phyloP scores from a whole-genome alignment of 805 yeast genomes.

The Saccharomycopsis microspora region DNA sequence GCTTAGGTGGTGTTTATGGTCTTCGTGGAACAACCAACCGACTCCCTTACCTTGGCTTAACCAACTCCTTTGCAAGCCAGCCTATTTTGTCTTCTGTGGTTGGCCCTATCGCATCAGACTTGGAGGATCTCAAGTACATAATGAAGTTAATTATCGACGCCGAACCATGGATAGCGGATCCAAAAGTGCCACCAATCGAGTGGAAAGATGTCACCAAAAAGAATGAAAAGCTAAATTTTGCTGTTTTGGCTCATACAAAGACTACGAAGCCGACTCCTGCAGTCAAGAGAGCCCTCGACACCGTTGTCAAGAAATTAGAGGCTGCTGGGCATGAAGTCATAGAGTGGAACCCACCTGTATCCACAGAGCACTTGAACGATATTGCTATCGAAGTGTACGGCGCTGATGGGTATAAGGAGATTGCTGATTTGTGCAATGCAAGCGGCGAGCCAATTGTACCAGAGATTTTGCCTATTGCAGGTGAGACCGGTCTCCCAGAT shows the following conservation, averaged over 20 bases:
- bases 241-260: conserved; percentile 34
- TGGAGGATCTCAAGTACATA: conserved; percentile 24
- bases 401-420: conserved; percentile 27
- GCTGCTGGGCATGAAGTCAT: conserved; percentile 31
- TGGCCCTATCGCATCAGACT: conserved; percentile 24
- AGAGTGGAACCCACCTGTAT: conserved; percentile 29
- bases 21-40: conserved; percentile 51
- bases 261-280: conserved; percentile 45
- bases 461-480: conserved; percentile 21
- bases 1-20: conserved; percentile 52
- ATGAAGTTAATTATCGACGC: conserved; percentile 27
- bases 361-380: conserved; percentile 19
- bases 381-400: conserved; percentile 22
- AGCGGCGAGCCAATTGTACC: conserved; percentile 26
- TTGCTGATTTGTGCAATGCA: conserved; percentile 20
- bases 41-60: conserved; percentile 23
- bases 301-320: conserved; percentile 19
- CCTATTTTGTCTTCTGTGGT: conserved; percentile 24
- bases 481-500: conserved; percentile 3
- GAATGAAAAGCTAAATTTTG: conserved; percentile 30
- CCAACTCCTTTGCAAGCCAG: conserved; percentile 25
- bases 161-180: conserved; percentile 38
- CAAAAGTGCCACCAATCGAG: conserved; percentile 37
- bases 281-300: conserved; percentile 32
- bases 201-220: conserved; percentile 27